Conservation (phyloP, 2,329 filamentous ascomycete species). For the Ceratocystis eucalypticola region DNA sequence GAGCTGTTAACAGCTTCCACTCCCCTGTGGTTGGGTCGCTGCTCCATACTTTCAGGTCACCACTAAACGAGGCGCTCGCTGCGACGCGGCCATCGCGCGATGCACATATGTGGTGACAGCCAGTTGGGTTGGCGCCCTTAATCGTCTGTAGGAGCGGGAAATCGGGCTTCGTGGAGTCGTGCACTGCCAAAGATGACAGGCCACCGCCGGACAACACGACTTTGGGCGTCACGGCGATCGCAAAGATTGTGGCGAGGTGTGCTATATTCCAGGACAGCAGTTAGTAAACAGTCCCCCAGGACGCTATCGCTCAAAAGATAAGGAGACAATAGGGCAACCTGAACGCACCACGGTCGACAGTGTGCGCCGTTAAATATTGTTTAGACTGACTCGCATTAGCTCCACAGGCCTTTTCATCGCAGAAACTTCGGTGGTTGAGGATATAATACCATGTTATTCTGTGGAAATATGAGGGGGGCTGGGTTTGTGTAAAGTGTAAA, state of each 20-base stretch:
- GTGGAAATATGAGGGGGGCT: conserved; percentile 4
- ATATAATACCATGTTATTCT: neutral
- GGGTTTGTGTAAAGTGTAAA: conserved; percentile 2
- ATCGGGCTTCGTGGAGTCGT: conserved; percentile 56
- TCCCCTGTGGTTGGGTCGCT: conserved; percentile 40
- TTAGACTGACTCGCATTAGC: conserved; percentile 54
- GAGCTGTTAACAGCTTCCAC: conserved; percentile 34
- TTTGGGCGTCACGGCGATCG: conserved; percentile 59
- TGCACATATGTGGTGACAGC: conserved; percentile 78
- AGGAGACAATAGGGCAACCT: neutral
- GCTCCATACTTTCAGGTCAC: conserved; percentile 75
- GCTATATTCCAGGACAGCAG: conserved; percentile 36
- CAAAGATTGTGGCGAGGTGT: conserved; percentile 74
- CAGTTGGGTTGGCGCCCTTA: conserved; percentile 66
- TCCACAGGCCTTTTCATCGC: neutral
- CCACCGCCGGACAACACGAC: conserved; percentile 75
- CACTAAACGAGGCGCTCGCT: conserved; percentile 77
- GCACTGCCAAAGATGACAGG: conserved; percentile 65
- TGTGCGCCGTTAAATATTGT: conserved; percentile 91
- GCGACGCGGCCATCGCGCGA: conserved; percentile 55
- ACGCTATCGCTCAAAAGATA: neutral
- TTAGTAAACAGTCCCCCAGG: neutral
- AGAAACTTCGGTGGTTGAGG: neutral
- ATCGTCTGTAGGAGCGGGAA: conserved; percentile 73
- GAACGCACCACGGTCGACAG: conserved; percentile 64